Conservation (phyloP, 1,284 basidiomycete species). For the Malassezia brasiliensis region DNA sequence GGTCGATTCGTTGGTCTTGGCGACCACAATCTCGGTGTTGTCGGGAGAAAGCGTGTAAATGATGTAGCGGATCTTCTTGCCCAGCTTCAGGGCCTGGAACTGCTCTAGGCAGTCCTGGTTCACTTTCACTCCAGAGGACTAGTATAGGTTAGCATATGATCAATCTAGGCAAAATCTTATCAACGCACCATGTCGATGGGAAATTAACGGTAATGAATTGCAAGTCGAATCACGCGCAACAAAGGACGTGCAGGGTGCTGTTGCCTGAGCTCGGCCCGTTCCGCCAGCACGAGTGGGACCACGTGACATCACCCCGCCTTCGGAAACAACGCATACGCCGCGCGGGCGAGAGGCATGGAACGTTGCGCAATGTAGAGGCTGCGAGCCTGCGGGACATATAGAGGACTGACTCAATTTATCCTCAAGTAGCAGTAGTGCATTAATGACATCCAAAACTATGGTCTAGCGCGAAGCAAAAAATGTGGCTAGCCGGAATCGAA, state of each 20-base stretch:
- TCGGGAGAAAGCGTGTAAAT: slow-evolving; percentile 64
- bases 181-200: not conserved
- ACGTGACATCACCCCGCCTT: not conserved
- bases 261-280: slow-evolving; percentile 1
- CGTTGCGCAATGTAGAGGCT: no score
- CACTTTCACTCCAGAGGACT: slow-evolving; percentile 70
- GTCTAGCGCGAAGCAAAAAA: slow-evolving; percentile 6
- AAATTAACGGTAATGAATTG: not conserved
- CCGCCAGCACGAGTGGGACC: slow-evolving; percentile 1
- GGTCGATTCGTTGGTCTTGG: slow-evolving; percentile 39
- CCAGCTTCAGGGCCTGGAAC: slow-evolving; percentile 70
- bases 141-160: not conserved
- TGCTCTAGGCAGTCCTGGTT: slow-evolving; percentile 56
- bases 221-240: not conserved
- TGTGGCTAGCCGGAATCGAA: slow-evolving; percentile 27
- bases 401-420: no score
- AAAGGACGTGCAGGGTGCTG: not conserved
- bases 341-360: no score
- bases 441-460: no score
- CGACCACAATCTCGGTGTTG: slow-evolving; percentile 56
- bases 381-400: no score
- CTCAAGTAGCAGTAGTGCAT: no score
- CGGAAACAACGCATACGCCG: no score
- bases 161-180: not conserved
- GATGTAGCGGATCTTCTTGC: slow-evolving; percentile 77